Base-by-base conservation (phyloP, 148 eudicot species). In the Silene conica region DNA sequence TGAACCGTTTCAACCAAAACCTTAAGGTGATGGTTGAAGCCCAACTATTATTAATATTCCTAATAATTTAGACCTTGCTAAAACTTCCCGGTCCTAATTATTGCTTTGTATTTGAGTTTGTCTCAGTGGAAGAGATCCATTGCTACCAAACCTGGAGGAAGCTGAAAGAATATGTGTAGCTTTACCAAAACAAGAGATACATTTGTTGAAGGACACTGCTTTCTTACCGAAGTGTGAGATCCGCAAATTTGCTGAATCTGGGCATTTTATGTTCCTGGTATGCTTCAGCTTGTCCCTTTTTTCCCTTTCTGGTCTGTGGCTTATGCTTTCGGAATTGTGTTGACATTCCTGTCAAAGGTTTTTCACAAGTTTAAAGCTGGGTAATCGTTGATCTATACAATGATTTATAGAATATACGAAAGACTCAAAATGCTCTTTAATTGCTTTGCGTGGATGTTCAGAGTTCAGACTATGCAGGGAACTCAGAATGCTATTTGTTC, bases 201-300 rank as follows among this genome's bases (percentile, higher is more conserved):
- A 63, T 26, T 25, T 82, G 50, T 48, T 25, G 64, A 76, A 72
- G 56, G 57, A 64, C 66, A 78, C 77, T 6, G 72, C 72, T 19
- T 26, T 70, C 31, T 68, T 82, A 63, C 70, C 83, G 3, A 82
- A 78, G 67, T 87, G 86, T 71, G 80, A 77, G 71, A 78, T 83
- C 48, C 83, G 90, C 5, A 68, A 71, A 22, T 83, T 85, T 73
- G 22, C 59, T 9, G 80, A 85, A 45, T 70, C 80, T 69, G 86
- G 86, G 21, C 90, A 87, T 74, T 70, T 73, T 31, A 73, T 87
- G 21, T 75, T 87, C 14, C 20, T 85, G 82, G 85, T 79, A 63
- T 31, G 80, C 61, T 70, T 46, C 58, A 10, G 48, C 65, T 22
- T 56, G 19, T 52, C 43, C 15, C 26, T 69, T 70, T 62, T 70